Conservation (phyloP, 805 yeast species). For the Nakazawaea laoshanensis region DNA sequence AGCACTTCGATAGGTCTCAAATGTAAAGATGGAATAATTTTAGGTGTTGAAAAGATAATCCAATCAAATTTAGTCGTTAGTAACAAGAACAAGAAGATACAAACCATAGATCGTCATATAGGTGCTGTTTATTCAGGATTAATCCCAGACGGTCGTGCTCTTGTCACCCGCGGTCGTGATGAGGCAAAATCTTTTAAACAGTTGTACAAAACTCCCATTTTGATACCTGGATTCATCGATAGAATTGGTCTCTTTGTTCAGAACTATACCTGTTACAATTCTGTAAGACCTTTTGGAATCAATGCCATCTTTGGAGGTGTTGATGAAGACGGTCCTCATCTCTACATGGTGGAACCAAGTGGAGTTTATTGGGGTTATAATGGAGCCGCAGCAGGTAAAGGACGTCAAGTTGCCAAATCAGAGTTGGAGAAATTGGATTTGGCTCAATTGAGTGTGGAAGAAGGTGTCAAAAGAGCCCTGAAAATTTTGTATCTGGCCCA, state of each 20-base stretch:
- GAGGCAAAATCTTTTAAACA: constrained; percentile 78
- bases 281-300: constrained; percentile 97
- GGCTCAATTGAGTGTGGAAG: constrained; percentile 58
- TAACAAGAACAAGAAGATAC: constrained; percentile 82
- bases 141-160: constrained; percentile 93
- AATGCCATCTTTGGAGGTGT: constrained; percentile 90
- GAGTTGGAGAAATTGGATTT: constrained; percentile 88
- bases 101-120: constrained; percentile 85
- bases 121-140: constrained; percentile 95
- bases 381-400: constrained; percentile 98
- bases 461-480: constrained; percentile 92
- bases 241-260: constrained; percentile 88
- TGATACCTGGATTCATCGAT: constrained; percentile 75
- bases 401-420: constrained; percentile 95
- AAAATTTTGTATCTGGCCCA: constrained; percentile 89
- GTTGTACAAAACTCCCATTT: constrained; percentile 66
- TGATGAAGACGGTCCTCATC: constrained; percentile 83
- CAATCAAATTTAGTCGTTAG: constrained; percentile 84
- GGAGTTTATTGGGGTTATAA: constrained; percentile 96
- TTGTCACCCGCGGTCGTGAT: constrained; percentile 86
- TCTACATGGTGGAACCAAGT: constrained; percentile 96
- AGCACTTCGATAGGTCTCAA: constrained; percentile 92
- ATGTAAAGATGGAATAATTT: constrained; percentile 88
- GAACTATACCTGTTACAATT: constrained; percentile 90
- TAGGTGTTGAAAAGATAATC: constrained; percentile 93